phyloP scores from a whole-genome alignment of 768 basidiomycete species.

The Cyclocybe cylindracea region DNA sequence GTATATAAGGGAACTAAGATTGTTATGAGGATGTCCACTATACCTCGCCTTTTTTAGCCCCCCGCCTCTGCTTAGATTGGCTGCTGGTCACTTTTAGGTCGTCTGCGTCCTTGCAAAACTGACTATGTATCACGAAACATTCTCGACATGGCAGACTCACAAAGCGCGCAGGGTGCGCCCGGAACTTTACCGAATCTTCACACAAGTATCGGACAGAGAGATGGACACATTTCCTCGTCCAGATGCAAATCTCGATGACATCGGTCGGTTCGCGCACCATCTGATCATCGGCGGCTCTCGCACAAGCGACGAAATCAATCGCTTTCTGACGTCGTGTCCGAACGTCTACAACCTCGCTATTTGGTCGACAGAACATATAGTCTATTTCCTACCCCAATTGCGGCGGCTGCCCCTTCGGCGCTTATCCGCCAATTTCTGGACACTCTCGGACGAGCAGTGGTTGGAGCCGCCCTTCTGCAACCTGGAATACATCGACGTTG shows the following conservation, averaged over 20 bases:
- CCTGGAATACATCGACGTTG: conserved; percentile 1
- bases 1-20: too few species aligned
- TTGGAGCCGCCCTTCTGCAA: background rate
- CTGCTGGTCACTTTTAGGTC: too few species aligned
- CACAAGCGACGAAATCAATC: background rate
- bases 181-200: background rate
- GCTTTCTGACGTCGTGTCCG: background rate
- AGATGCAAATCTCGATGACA: background rate
- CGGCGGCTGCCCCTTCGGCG: background rate
- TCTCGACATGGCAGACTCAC: background rate
- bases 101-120: too few species aligned
- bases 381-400: background rate
- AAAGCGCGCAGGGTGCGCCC: background rate
- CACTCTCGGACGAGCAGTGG: background rate
- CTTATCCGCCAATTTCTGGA: background rate
- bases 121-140: too few species aligned
- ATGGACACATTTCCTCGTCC: background rate
- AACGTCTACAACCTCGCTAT: background rate
- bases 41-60: too few species aligned
- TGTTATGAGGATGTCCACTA: too few species aligned
- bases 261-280: background rate
- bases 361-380: background rate
- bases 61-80: too few species aligned
- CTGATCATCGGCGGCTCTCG: background rate
- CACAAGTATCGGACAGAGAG: background rate